These are phyloP conservation scores for Solanum hybrid DNA, from an alignment of 305 asterid genomes.

Conservation along the genomic window DNA sequence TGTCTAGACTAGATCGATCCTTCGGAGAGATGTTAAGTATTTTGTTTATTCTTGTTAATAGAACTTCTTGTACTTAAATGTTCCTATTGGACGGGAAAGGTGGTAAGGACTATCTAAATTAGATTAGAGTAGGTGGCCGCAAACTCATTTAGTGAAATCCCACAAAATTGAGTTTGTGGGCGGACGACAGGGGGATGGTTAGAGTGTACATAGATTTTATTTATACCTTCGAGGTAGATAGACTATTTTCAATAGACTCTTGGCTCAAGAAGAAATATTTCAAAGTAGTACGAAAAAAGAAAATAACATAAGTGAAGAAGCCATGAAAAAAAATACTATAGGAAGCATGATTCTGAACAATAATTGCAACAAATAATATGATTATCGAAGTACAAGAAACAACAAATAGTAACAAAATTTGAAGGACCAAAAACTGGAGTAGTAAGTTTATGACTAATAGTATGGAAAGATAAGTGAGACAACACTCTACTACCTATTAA, in stretches of 20 bases:
- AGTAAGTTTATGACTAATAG: not conserved
- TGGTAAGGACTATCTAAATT: too few relatives aligned
- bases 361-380: not conserved
- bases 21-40: too few relatives aligned
- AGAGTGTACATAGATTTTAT: not conserved
- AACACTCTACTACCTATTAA: not conserved
- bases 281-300: too few relatives aligned
- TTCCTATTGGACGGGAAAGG: too few relatives aligned
- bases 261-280: not conserved
- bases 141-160: too few relatives aligned
- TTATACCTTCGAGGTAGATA: not conserved
- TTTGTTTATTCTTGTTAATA: too few relatives aligned
- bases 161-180: too few relatives aligned
- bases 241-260: not conserved
- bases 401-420: too few relatives aligned
- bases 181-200: not conserved
- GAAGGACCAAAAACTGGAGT: not conserved
- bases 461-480: not conserved
- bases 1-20: too few relatives aligned
- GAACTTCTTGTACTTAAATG: too few relatives aligned
- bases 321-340: not conserved
- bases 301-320: too few relatives aligned
- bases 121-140: too few relatives aligned
- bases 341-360: not conserved
- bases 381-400: not conserved